A percentile compares a stretch with the other conserved stretches of the same genome.
These are phyloP conservation scores for Oldenlandia corymbosa DNA, from an alignment of 257 asterid genomes.

Conservation along the genomic window DNA sequence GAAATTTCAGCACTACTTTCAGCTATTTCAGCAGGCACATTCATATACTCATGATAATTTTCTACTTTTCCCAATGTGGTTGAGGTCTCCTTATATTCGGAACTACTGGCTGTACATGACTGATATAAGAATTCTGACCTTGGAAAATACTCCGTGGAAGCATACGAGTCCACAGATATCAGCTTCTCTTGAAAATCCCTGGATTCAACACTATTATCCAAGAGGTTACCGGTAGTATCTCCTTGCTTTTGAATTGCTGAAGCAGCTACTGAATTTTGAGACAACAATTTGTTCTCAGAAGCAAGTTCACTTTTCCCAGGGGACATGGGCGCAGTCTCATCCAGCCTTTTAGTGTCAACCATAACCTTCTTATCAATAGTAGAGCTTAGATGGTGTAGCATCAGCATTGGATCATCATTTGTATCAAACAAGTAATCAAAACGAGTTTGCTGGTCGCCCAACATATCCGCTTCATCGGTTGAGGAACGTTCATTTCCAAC, in stretches of 20 bases:
- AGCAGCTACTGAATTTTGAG: slow-evolving; percentile 19
- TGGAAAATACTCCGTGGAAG: slow-evolving; percentile 15
- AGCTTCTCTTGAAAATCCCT: slow-evolving; percentile 47
- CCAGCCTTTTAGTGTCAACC: slow-evolving; percentile 13
- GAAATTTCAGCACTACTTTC: slow-evolving; percentile 25
- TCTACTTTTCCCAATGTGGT: slow-evolving; percentile 20
- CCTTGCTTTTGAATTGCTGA: slow-evolving; percentile 16
- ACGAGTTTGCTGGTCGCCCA: slow-evolving; percentile 10
- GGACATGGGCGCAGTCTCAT: slow-evolving; percentile 10
- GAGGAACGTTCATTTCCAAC: slow-evolving; percentile 30
- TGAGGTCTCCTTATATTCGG: slow-evolving; percentile 22
- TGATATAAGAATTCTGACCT: slow-evolving; percentile 5
- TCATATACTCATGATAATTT: slow-evolving; percentile 14
- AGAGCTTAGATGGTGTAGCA: slow-evolving; percentile 34
- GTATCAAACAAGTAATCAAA: slow-evolving; percentile 27
- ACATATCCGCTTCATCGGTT: slow-evolving; percentile 15
- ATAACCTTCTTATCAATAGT: slow-evolving; percentile 37
- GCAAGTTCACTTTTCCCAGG: slow-evolving; percentile 13
- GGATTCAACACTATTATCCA: slow-evolving; percentile 1
- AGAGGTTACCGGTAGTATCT: slow-evolving; percentile 13
- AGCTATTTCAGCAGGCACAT: not conserved
- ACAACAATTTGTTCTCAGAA: slow-evolving; percentile 16
- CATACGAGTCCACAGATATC: slow-evolving; percentile 25
- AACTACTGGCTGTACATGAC: slow-evolving; percentile 7
- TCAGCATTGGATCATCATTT: slow-evolving; percentile 38